These are phyloP conservation scores for Agrostemma githago DNA, from an alignment of 148 eudicot species.

Conservation along the genomic window DNA sequence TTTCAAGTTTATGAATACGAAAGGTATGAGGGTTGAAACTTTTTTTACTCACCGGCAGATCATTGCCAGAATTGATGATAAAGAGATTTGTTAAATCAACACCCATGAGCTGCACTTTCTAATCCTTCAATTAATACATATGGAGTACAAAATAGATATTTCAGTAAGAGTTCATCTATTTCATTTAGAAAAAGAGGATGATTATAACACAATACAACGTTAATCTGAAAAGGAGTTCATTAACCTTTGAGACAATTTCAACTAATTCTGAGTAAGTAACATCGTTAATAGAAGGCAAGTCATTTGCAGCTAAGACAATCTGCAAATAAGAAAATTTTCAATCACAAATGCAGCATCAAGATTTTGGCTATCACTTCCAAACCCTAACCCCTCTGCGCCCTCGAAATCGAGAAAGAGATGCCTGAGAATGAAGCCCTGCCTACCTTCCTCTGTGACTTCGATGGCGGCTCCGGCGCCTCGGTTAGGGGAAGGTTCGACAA, in stretches of 20 bases:
- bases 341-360: neutral
- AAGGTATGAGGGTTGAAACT: neutral
- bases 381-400: too few relatives aligned
- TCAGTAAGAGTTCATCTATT: slow-evolving; percentile 4
- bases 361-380: neutral
- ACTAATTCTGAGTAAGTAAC: slow-evolving; percentile 75
- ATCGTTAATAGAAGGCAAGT: slow-evolving; percentile 93
- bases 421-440: too few relatives aligned
- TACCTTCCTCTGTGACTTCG: too few relatives aligned
- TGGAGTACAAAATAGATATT: neutral
- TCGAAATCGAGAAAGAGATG: too few relatives aligned
- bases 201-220: neutral
- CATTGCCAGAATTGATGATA: slow-evolving; percentile 92
- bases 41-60: slow-evolving; percentile 77
- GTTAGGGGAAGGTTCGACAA: too few relatives aligned
- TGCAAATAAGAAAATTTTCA: slow-evolving; percentile 27
- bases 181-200: neutral
- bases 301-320: slow-evolving; percentile 98
- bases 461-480: too few relatives aligned
- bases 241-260: slow-evolving; percentile 75
- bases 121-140: slow-evolving; percentile 71
- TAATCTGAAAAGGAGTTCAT: neutral
- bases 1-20: neutral
- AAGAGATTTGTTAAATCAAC: slow-evolving; percentile 81
- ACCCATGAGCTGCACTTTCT: slow-evolving; percentile 70